Base-by-base conservation (phyloP, 768 basidiomycete species). In the Basidioascus undulatus region DNA sequence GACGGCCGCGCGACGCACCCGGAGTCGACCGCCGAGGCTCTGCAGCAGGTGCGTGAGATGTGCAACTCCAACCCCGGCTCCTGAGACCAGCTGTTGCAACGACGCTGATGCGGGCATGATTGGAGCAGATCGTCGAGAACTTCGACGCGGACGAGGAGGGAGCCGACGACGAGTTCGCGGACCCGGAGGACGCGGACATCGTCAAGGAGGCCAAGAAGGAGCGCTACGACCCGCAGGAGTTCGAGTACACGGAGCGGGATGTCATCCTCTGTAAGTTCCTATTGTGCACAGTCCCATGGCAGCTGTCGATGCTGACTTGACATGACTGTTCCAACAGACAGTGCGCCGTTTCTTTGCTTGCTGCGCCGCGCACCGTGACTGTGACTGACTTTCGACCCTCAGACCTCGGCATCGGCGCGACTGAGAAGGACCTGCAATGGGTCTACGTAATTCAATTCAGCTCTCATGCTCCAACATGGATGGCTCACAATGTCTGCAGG, bases 251-350 rank as follows among this genome's bases (percentile, higher is more conserved):
- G 7, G 84, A 92, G 63, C 69, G 79, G 23, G 86, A 96, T 54
- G 71, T 94, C 28, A 77, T 92, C 47, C 63, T 96, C 9, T 98
- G 96, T 63, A 94, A 94, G n/a, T n/a, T n/a, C n/a, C n/a, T n/a
- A n/a, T n/a, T n/a, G n/a, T n/a, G n/a, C n/a, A n/a, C n/a, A n/a
- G n/a, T n/a, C n/a, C n/a, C n/a, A n/a, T n/a, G n/a, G n/a, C n/a
- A n/a, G n/a, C n/a, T n/a, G n/a, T n/a, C n/a, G n/a, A n/a, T n/a
- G n/a, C n/a, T n/a, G n/a, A n/a, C n/a, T n/a, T n/a, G n/a, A n/a
- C n/a, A n/a, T n/a, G n/a, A n/a, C n/a, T n/a, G n/a, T n/a, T n/a
- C n/a, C n/a, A n/a, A n/a, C n/a, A n/a, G n/a, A n/a, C n/a, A n/a
- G n/a, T n/a, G n/a, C n/a, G n/a, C n/a, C n/a, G n/a, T n/a, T n/a